phyloP scores from a whole-genome alignment of 345 rosid species.

The Clausena lansium region DNA sequence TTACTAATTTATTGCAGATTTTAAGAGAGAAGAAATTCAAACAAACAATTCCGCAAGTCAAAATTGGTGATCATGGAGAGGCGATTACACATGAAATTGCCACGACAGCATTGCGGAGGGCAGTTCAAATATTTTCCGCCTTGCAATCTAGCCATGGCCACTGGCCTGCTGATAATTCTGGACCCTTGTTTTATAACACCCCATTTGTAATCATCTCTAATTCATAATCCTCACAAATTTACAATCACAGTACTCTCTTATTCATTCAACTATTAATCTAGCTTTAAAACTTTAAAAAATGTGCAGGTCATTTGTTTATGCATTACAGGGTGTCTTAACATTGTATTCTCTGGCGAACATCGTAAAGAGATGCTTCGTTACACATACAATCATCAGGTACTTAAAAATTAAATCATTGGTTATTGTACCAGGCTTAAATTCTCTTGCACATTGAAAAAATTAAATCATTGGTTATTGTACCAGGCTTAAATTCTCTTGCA shows the following conservation, averaged over 20 bases:
- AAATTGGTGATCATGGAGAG: constrained; percentile 24
- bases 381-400: constrained; percentile 45
- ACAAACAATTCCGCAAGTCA: constrained; percentile 22
- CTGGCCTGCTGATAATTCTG: constrained; percentile 40
- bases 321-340: constrained; percentile 41
- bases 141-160: constrained; percentile 34
- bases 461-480: not conserved
- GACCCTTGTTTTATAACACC: constrained; percentile 30
- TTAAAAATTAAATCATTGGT: not conserved
- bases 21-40: constrained; percentile 27
- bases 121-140: constrained; percentile 30
- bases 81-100: constrained; percentile 28
- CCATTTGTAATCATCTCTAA: constrained; percentile 15
- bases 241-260: not conserved
- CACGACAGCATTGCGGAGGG: constrained; percentile 23
- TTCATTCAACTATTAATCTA: not conserved
- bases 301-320: constrained; percentile 36
- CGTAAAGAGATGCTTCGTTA: constrained; percentile 45
- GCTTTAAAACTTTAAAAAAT: not conserved
- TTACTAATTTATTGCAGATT: constrained; percentile 4
- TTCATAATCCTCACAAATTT: not conserved
- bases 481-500: too few species aligned
- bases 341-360: constrained; percentile 39
- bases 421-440: too few species aligned
- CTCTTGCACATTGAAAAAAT: not conserved